Conservation (phyloP, 129 eudicot species). For the Saussurea involucrata region DNA sequence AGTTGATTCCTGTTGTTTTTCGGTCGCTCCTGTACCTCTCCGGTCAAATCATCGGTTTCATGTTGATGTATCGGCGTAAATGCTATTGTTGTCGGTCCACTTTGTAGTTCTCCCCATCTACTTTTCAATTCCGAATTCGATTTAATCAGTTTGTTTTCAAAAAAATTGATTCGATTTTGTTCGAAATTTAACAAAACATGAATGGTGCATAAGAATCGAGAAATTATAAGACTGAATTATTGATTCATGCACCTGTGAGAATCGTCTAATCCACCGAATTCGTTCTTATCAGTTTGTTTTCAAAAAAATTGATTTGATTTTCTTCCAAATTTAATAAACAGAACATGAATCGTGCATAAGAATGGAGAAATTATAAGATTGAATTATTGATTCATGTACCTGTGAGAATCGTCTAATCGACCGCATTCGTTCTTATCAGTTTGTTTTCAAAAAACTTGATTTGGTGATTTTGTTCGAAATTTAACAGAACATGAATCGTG, state of each 20-base stretch:
- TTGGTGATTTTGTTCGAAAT: background rate
- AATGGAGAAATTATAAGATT: too few relatives aligned
- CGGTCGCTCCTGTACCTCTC: conserved; percentile 41
- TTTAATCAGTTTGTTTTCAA: too few relatives aligned
- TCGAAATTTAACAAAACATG: background rate
- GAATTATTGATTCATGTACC: conserved; percentile 18
- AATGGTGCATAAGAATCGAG: background rate
- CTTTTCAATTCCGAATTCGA: background rate
- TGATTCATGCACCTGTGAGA: too few relatives aligned
- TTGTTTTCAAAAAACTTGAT: background rate
- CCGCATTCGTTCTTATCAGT: background rate
- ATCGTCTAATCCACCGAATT: too few relatives aligned
- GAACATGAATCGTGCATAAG: background rate
- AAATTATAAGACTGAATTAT: background rate
- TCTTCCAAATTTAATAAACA: background rate
- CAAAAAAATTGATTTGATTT: background rate
- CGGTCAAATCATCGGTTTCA: conserved; percentile 87
- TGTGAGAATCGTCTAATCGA: conserved; percentile 60
- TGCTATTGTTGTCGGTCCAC: conserved; percentile 84
- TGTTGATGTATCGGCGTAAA: conserved; percentile 86
- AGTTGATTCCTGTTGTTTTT: conserved; percentile 44
- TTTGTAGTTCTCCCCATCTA: conserved; percentile 94
- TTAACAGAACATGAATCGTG: background rate
- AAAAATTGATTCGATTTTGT: background rate
- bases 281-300: background rate